These are phyloP conservation scores for Meyerozyma carpophila DNA, from an alignment of 1,139 yeast genomes.

Conservation along the genomic window DNA sequence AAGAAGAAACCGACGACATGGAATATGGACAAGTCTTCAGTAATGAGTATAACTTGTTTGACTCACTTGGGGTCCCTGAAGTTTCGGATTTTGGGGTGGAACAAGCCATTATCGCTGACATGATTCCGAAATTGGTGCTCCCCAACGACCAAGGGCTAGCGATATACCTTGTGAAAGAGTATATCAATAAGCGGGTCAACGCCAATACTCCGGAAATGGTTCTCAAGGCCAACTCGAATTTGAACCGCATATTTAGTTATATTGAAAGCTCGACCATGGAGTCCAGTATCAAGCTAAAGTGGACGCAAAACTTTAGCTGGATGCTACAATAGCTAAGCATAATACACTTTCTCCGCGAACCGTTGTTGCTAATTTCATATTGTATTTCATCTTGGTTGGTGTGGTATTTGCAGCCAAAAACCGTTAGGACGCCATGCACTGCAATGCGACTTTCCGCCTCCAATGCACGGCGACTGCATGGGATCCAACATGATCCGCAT, in stretches of 20 bases:
- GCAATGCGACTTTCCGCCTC: not conserved
- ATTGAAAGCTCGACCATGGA: constrained; percentile 21
- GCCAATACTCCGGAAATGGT: constrained; percentile 9
- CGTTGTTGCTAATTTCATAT: no score
- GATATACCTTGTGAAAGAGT: constrained; percentile 16
- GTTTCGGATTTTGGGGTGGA: not conserved
- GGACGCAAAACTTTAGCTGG: constrained; percentile 15
- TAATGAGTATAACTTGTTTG: not conserved
- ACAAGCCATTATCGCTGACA: not conserved
- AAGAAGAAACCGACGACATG: constrained; percentile 7
- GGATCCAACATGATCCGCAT: no score
- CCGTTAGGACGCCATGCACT: not conserved
- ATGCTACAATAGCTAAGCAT: constrained; percentile 3
- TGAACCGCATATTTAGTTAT: constrained; percentile 16
- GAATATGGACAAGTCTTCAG: not conserved
- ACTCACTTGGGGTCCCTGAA: not conserved
- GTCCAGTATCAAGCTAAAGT: constrained; percentile 15
- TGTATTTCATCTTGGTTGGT: not conserved
- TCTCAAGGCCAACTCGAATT: constrained; percentile 12
- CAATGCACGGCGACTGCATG: not conserved
- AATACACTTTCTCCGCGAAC: not conserved
- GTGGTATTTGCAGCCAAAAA: constrained; percentile 1
- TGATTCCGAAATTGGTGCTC: constrained; percentile 11
- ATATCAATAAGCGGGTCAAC: constrained; percentile 17
- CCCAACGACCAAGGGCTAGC: constrained; percentile 23